These are phyloP conservation scores for Tricholoma sp. DNA, from an alignment of 768 basidiomycete genomes.

Conservation along the genomic window DNA sequence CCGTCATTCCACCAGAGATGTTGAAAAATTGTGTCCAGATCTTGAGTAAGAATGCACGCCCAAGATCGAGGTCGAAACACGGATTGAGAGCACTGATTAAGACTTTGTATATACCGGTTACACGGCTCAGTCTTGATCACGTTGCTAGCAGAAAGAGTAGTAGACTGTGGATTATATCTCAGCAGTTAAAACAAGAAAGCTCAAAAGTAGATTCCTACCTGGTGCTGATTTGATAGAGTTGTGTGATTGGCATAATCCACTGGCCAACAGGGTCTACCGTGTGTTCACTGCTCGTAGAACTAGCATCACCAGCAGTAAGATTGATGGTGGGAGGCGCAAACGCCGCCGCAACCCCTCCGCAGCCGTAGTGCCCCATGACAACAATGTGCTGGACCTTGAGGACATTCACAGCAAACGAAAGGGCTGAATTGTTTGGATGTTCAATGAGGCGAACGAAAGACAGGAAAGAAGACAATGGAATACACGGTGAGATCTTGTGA, in stretches of 20 bases:
- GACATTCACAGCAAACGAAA: conserved; percentile 33
- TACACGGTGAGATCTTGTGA: conserved; percentile 30
- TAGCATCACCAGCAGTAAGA: background rate
- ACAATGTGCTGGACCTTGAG: conserved; percentile 35
- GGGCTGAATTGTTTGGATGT: conserved; percentile 23
- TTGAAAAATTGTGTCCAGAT: no score
- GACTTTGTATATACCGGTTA: no score
- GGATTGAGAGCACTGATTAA: no score
- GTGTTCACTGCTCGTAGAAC: background rate
- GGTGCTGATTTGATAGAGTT: conserved; percentile 28
- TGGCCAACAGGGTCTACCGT: conserved; percentile 30
- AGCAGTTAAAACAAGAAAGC: no score
- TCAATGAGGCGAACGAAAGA: background rate
- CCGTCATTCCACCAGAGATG: no score
- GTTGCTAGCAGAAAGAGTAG: no score
- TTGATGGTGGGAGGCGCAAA: conserved; percentile 20
- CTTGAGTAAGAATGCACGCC: no score
- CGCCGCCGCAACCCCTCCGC: conserved; percentile 36
- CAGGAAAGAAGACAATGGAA: conserved; percentile 5
- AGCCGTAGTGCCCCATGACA: conserved; percentile 41
- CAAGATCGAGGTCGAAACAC: no score
- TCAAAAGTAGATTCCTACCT: conserved; percentile 21
- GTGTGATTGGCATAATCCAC: conserved; percentile 36
- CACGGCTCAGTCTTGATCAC: no score
- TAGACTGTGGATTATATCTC: no score